Evolutionary conservation across 2,329 filamentous ascomycete species (phyloP).

Genomic region (Colletotrichum horii): DNA sequence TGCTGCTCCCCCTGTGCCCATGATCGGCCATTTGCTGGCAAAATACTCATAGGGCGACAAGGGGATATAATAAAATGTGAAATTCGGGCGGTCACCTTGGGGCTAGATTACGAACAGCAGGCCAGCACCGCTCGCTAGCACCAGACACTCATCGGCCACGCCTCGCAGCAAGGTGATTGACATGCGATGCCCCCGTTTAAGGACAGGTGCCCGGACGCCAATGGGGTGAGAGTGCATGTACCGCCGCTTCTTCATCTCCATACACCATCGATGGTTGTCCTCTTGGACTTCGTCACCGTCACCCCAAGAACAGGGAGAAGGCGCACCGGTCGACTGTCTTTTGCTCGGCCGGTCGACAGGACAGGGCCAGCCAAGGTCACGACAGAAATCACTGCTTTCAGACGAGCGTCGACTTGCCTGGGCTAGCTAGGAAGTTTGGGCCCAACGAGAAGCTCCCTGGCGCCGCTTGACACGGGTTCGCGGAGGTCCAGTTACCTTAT

Average conservation of each 20-base stretch:
- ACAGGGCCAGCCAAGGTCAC: not conserved
- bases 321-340: not conserved
- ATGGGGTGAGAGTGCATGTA: slow-evolving; percentile 7
- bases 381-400: not conserved
- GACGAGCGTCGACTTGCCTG: not conserved
- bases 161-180: slow-evolving; percentile 4
- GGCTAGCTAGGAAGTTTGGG: not conserved
- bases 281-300: slow-evolving; percentile 22
- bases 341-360: not conserved
- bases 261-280: not conserved
- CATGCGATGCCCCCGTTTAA: slow-evolving; percentile 12
- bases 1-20: not conserved
- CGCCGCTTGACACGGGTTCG: not conserved
- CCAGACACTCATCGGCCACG: not conserved
- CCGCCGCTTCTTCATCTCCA: not conserved
- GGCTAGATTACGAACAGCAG: not conserved
- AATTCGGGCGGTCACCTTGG: not conserved
- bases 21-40: not conserved
- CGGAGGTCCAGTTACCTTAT: not conserved
- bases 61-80: not conserved
- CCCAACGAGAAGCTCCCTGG: not conserved
- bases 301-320: slow-evolving; percentile 10
- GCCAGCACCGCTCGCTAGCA: not conserved
- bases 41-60: not conserved
- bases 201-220: not conserved